A percentile compares a stretch with the other conserved stretches of the same genome.
These are phyloP conservation scores for Lotmaria passim DNA, from an alignment of 208 protist genomes.

Conservation along the genomic window DNA sequence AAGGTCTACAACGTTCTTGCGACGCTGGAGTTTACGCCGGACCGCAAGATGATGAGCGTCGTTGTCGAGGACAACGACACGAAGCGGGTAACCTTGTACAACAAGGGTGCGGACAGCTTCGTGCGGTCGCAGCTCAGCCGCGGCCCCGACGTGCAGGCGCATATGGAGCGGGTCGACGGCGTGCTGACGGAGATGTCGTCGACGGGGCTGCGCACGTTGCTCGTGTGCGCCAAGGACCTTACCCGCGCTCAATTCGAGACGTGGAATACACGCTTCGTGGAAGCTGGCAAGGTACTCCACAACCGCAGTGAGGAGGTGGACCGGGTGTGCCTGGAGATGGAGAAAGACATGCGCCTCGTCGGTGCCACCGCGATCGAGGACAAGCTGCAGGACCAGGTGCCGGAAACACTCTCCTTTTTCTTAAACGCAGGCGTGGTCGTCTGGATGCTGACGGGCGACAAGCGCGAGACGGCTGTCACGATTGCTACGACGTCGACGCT, in stretches of 20 bases:
- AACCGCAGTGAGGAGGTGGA: conserved; percentile 72
- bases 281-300: conserved; percentile 61
- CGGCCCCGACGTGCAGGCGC: conserved; percentile 47
- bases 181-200: conserved; percentile 81
- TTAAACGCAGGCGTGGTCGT: conserved; percentile 92
- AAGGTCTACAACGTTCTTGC: conserved; percentile 82
- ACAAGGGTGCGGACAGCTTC: conserved; percentile 92
- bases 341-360: conserved; percentile 84
- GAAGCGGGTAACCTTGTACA: conserved; percentile 82
- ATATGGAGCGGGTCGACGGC: conserved; percentile 46
- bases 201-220: conserved; percentile 87
- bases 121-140: conserved; percentile 56
- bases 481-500: conserved; percentile 87
- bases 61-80: conserved; percentile 71
- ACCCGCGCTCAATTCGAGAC: conserved; percentile 54
- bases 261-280: conserved; percentile 64
- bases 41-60: conserved; percentile 94
- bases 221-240: conserved; percentile 78
- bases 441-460: conserved; percentile 98
- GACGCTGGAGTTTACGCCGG: conserved; percentile 88
- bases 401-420: conserved; percentile 93
- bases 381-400: conserved; percentile 96
- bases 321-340: conserved; percentile 90
- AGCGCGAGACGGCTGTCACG: conserved; percentile 95
- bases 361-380: conserved; percentile 97